These are phyloP conservation scores for Pisolithus albus DNA, from an alignment of 768 basidiomycete species.

Conservation along the genomic window DNA sequence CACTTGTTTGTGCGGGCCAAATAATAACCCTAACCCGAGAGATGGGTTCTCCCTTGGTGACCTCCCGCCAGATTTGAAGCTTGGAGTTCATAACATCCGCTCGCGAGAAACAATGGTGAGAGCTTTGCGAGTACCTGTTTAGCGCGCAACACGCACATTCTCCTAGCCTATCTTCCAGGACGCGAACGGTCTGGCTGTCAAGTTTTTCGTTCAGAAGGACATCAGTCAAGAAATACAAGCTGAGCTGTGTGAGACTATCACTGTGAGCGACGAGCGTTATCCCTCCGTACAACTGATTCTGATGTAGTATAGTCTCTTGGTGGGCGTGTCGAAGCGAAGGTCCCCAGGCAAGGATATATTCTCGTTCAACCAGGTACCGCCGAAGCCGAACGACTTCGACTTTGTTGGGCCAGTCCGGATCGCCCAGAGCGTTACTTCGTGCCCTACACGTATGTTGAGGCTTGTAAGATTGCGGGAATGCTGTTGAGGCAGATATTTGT, in stretches of 20 bases:
- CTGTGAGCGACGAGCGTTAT: conserved; percentile 33
- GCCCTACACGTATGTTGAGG: conserved; percentile 75
- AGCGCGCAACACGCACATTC: neutral
- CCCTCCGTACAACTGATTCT: conserved; percentile 1
- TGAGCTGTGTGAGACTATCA: conserved; percentile 67
- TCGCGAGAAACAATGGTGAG: conserved; percentile 16
- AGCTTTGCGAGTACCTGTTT: neutral
- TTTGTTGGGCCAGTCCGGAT: conserved; percentile 65
- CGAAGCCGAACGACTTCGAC: conserved; percentile 68
- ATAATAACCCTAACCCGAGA: conserved; percentile 29
- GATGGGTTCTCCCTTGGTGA: conserved; percentile 18
- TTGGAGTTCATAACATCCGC: neutral
- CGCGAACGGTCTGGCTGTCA: conserved; percentile 56
- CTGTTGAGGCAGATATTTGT: conserved; percentile 71
- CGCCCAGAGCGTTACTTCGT: conserved; percentile 74
- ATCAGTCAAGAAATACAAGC: conserved; percentile 60
- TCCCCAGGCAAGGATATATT: conserved; percentile 70
- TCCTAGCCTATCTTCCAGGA: conserved; percentile 69
- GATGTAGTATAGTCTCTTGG: conserved; percentile 49
- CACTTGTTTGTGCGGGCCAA: conserved; percentile 14
- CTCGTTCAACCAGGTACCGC: conserved; percentile 60
- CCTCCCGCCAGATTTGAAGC: neutral
- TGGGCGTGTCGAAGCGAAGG: conserved; percentile 70
- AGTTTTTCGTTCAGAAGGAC: conserved; percentile 83
- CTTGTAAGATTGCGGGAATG: conserved; percentile 75